phyloP scores from a whole-genome alignment of 306 rosid genomes.

The Medicago lupulina region DNA sequence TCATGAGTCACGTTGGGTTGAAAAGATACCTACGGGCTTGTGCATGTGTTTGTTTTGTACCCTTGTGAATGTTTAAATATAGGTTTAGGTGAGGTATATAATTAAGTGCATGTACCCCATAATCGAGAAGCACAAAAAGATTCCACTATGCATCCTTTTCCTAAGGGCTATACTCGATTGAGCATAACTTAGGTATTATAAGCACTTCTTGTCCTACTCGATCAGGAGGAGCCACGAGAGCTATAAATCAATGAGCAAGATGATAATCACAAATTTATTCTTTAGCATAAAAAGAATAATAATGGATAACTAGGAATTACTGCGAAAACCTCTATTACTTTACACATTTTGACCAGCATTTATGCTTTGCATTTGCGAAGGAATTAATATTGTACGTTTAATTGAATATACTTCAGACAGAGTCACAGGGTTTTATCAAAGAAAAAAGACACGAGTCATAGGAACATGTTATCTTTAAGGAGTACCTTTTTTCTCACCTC shows the following conservation, averaged over 20 bases:
- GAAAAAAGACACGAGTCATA: not conserved
- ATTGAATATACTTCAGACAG: not conserved
- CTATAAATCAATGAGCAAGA: not conserved
- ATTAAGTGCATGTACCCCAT: not conserved
- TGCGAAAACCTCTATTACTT: slow-evolving; percentile 1
- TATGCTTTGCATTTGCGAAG: slow-evolving; percentile 33
- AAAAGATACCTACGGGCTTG: slow-evolving; percentile 25
- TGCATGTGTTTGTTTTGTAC: slow-evolving; percentile 33
- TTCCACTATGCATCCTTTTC: slow-evolving; percentile 35
- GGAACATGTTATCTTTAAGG: not conserved
- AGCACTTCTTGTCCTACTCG: too few relatives aligned
- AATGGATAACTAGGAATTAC: not conserved
- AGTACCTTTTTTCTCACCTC: not conserved
- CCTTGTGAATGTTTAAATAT: not conserved
- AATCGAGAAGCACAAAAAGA: slow-evolving; percentile 26
- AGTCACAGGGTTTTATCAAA: not conserved
- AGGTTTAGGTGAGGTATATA: not conserved
- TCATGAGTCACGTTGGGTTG: slow-evolving; percentile 29
- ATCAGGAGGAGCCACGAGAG: not conserved
- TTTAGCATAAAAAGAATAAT: not conserved
- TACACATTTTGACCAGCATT: not conserved
- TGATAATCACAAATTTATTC: slow-evolving; percentile 7
- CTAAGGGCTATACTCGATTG: too few relatives aligned
- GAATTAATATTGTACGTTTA: slow-evolving; percentile 14
- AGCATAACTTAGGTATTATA: too few relatives aligned